phyloP scores from a whole-genome alignment of 345 rosid species.

The Arabis hirsuta region DNA sequence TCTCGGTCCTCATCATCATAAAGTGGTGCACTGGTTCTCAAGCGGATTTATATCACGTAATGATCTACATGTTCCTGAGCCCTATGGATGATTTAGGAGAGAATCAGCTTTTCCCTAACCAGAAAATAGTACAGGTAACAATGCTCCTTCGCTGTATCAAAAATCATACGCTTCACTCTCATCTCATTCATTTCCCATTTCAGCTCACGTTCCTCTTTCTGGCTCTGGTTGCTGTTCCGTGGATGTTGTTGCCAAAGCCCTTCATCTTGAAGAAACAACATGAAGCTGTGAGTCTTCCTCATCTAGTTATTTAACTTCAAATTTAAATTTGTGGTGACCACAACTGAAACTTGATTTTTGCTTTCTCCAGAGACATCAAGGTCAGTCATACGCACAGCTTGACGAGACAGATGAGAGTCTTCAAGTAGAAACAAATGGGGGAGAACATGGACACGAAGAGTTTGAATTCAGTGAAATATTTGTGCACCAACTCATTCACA shows the following conservation, averaged over 20 bases:
- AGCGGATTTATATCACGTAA: slow-evolving; percentile 87
- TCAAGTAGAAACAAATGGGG: slow-evolving; percentile 60
- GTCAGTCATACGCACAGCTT: slow-evolving; percentile 67
- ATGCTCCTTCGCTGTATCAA: slow-evolving; percentile 9
- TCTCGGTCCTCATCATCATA: slow-evolving; percentile 76
- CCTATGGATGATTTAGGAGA: slow-evolving; percentile 93
- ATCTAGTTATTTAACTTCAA: slow-evolving; percentile 1
- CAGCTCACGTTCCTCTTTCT: slow-evolving; percentile 78
- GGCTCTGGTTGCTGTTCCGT: slow-evolving; percentile 90
- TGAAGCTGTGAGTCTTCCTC: slow-evolving; percentile 54
- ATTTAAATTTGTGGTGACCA: slow-evolving; percentile 8
- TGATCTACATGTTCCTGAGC: slow-evolving; percentile 98
- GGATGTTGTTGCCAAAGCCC: slow-evolving; percentile 98
- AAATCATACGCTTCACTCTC: not conserved
- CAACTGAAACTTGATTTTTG: not conserved
- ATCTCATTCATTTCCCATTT: slow-evolving; percentile 16
- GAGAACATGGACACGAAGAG: slow-evolving; percentile 80
- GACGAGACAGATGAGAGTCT: slow-evolving; percentile 75
- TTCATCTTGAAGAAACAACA: slow-evolving; percentile 90
- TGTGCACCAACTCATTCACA: slow-evolving; percentile 95
- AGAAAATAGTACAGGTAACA: slow-evolving; percentile 69
- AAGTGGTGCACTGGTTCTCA: slow-evolving; percentile 95
- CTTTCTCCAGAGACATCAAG: slow-evolving; percentile 78
- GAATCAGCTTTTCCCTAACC: slow-evolving; percentile 83
- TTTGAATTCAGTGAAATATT: slow-evolving; percentile 96